Conservation (phyloP, 306 rosid genomes). For the Pyrus communis region DNA sequence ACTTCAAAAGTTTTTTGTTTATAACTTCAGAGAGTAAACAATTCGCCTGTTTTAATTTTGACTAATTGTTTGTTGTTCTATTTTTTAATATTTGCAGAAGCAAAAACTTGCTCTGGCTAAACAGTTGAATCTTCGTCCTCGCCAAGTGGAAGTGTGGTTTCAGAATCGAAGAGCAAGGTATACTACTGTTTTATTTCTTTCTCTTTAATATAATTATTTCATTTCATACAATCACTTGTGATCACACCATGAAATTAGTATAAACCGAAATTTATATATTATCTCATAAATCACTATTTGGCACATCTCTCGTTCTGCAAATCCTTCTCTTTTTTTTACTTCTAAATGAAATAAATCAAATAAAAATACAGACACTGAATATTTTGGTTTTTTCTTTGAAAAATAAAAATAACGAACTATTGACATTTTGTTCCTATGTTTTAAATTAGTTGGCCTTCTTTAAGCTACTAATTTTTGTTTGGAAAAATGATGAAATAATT, state of each 20-base stretch:
- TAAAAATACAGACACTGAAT: too few species aligned
- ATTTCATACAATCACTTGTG: background rate
- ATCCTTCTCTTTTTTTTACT: too few species aligned
- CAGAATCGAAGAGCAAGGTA: conserved; percentile 99
- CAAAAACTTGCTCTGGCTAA: conserved; percentile 81
- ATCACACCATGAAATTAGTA: background rate
- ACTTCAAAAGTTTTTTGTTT: background rate
- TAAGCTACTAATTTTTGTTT: background rate
- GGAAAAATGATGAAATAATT: background rate
- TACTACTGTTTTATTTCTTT: background rate
- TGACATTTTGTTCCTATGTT: background rate
- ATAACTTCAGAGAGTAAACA: background rate
- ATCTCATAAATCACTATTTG: background rate
- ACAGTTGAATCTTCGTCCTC: conserved; percentile 82
- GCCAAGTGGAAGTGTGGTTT: conserved; percentile 99
- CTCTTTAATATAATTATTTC: background rate
- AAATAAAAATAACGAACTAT: too few species aligned
- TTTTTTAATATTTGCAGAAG: conserved; percentile 39
- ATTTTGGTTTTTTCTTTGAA: background rate
- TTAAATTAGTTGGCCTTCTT: background rate
- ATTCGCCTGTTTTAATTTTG: background rate
- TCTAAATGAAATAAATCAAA: too few species aligned
- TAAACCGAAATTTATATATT: background rate
- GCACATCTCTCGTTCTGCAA: too few species aligned
- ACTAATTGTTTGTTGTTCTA: background rate